These are phyloP conservation scores for Plenodomus tracheiphilus DNA, from an alignment of 2,329 filamentous ascomycete species.

Conservation along the genomic window DNA sequence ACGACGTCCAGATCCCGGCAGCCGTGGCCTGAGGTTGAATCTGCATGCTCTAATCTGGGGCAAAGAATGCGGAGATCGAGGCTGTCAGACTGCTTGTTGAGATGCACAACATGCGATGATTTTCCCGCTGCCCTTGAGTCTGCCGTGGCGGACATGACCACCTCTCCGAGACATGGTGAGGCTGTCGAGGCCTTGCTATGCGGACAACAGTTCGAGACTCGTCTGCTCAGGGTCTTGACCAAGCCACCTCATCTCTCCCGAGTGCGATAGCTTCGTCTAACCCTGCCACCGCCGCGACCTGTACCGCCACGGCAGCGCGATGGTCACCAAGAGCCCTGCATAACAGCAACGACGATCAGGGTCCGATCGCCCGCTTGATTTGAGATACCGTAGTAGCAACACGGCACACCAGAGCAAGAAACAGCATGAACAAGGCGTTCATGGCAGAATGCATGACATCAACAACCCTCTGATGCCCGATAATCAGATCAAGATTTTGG, in stretches of 20 bases:
- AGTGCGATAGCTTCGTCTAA: neutral
- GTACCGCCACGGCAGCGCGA: slow-evolving; percentile 4
- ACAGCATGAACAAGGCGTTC: neutral
- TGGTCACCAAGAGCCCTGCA: slow-evolving; percentile 6
- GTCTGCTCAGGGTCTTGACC: neutral
- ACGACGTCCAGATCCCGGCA: neutral
- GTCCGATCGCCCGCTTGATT: slow-evolving; percentile 4
- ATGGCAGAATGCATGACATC: neutral
- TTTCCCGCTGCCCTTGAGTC: neutral
- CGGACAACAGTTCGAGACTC: neutral
- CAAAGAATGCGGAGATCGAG: slow-evolving; percentile 6
- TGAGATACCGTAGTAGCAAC: neutral
- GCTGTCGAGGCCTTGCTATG: neutral
- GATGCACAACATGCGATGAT: slow-evolving; percentile 1
- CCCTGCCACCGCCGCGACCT: neutral
- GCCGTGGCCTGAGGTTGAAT: neutral
- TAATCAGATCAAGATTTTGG: neutral
- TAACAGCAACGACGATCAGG: slow-evolving; percentile 2
- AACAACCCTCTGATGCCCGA: neutral
- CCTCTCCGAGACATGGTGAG: neutral
- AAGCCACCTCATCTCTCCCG: slow-evolving; percentile 1
- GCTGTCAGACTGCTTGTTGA: neutral
- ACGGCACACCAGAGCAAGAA: neutral
- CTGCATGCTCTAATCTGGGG: slow-evolving; percentile 2
- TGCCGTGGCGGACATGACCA: neutral